phyloP scores from a whole-genome alignment of 805 yeast genomes.

The Nakazawaea ishiwadae region DNA sequence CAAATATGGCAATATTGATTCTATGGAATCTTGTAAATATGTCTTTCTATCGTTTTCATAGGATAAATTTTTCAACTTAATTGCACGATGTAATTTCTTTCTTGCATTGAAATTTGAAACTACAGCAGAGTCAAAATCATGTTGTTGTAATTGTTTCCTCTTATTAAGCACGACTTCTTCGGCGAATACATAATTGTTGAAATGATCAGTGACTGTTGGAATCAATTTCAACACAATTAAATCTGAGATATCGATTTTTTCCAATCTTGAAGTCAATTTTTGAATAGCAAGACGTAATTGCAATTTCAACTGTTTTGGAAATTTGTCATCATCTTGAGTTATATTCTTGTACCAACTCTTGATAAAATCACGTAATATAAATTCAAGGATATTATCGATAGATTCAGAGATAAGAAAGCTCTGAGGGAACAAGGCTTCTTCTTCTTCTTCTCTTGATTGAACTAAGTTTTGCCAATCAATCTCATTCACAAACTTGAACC shows the following conservation, averaged over 20 bases:
- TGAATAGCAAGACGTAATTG: constrained; percentile 39
- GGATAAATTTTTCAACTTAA: constrained; percentile 32
- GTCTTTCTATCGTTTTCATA: constrained; percentile 38
- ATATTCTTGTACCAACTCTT: constrained; percentile 51
- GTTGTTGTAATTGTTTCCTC: constrained; percentile 21
- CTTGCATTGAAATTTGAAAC: constrained; percentile 45
- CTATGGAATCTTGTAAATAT: constrained; percentile 42
- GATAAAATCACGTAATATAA: constrained; percentile 49
- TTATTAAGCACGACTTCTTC: constrained; percentile 31
- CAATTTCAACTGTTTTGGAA: constrained; percentile 36
- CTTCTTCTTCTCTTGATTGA: constrained; percentile 8
- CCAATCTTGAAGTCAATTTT: constrained; percentile 37
- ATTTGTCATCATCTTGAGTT: constrained; percentile 31
- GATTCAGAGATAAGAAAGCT: constrained; percentile 50
- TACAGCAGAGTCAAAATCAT: constrained; percentile 34
- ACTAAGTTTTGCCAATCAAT: constrained; percentile 26
- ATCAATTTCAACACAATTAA: constrained; percentile 52
- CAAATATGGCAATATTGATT: constrained; percentile 42
- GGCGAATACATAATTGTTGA: constrained; percentile 42
- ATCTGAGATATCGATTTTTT: constrained; percentile 46
- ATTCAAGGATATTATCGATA: constrained; percentile 42
- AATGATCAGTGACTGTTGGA: constrained; percentile 67
- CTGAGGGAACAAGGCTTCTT: constrained; percentile 34
- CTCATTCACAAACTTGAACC: constrained; percentile 21
- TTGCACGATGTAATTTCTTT: constrained; percentile 56